Percentiles rank a stretch among this genome's conserved stretches.
Evolutionary conservation across 257 asterid genomes (phyloP).

Genomic region (Voacanga thouarsii): DNA sequence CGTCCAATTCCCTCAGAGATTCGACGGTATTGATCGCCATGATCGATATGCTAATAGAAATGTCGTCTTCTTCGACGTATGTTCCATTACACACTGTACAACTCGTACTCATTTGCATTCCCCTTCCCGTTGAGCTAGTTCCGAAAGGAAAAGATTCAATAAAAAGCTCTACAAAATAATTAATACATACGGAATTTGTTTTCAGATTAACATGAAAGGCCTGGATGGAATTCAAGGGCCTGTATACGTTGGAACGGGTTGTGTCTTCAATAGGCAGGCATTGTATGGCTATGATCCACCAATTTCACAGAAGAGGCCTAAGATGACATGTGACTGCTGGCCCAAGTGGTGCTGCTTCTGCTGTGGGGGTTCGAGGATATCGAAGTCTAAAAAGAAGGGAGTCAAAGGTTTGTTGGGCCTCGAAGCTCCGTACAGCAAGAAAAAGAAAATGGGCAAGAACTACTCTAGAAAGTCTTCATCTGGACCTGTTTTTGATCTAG

Average conservation of each 20-base stretch:
- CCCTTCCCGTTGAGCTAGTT: neutral
- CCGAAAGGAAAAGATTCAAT: neutral
- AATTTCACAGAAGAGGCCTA: conserved; percentile 59
- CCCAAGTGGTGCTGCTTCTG: conserved; percentile 82
- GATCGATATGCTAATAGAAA: conserved; percentile 89
- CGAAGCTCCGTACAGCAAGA: conserved; percentile 49
- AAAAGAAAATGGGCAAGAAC: conserved; percentile 62
- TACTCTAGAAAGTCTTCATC: conserved; percentile 53
- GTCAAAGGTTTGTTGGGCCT: conserved; percentile 54
- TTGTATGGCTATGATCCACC: conserved; percentile 84
- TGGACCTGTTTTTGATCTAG: conserved; percentile 60
- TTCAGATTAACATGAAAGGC: conserved; percentile 84
- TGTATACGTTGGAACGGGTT: conserved; percentile 81
- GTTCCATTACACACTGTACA: neutral
- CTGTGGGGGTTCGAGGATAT: conserved; percentile 61
- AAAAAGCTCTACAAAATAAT: neutral
- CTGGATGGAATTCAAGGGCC: conserved; percentile 89
- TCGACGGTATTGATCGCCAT: conserved; percentile 82
- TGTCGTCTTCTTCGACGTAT: conserved; percentile 77
- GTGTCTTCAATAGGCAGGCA: conserved; percentile 75
- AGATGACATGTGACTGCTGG: conserved; percentile 92
- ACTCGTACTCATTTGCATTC: neutral
- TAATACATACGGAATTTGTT: neutral
- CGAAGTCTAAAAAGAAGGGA: conserved; percentile 68
- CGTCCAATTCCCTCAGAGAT: conserved; percentile 82